Conservation (phyloP, 805 yeast species). For the Saturnispora silvae region DNA sequence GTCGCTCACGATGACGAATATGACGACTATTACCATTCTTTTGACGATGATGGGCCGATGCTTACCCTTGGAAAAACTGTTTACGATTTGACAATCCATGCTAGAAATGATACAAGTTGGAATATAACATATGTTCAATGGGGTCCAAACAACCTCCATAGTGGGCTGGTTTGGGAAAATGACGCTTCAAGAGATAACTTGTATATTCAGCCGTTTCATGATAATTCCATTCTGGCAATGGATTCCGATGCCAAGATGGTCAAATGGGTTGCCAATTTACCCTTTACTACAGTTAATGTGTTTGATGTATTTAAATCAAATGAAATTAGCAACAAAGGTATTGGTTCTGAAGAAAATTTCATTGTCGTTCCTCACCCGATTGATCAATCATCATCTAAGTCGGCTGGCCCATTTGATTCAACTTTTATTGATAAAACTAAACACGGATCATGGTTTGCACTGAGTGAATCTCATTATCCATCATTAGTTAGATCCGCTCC, state of each 20-base stretch:
- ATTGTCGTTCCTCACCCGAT: conserved; percentile 64
- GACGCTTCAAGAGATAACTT: conserved; percentile 57
- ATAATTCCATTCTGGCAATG: conserved; percentile 66
- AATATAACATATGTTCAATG: conserved; percentile 78
- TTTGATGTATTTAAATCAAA: conserved; percentile 66
- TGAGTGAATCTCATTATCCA: conserved; percentile 70
- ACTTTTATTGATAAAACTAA: conserved; percentile 60
- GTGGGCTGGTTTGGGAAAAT: conserved; percentile 36
- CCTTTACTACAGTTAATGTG: conserved; percentile 62
- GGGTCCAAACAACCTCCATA: conserved; percentile 85
- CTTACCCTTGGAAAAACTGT: conserved; percentile 62
- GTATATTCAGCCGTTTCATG: conserved; percentile 77
- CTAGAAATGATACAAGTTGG: conserved; percentile 64
- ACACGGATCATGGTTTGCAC: conserved; percentile 72
- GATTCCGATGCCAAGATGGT: conserved; percentile 61
- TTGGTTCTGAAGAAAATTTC: conserved; percentile 27
- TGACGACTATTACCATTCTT: conserved; percentile 3
- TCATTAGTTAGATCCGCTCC: conserved; percentile 77
- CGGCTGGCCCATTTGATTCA: conserved; percentile 21
- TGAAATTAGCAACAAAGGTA: too few species aligned
- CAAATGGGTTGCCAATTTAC: conserved; percentile 67
- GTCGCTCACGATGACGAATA: conserved; percentile 3
- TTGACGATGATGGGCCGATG: conserved; percentile 18
- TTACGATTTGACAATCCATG: conserved; percentile 67
- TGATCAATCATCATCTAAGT: conserved; percentile 13